These are phyloP conservation scores for Sporothrix protearum DNA, from an alignment of 2,329 filamentous ascomycete species.

Conservation along the genomic window DNA sequence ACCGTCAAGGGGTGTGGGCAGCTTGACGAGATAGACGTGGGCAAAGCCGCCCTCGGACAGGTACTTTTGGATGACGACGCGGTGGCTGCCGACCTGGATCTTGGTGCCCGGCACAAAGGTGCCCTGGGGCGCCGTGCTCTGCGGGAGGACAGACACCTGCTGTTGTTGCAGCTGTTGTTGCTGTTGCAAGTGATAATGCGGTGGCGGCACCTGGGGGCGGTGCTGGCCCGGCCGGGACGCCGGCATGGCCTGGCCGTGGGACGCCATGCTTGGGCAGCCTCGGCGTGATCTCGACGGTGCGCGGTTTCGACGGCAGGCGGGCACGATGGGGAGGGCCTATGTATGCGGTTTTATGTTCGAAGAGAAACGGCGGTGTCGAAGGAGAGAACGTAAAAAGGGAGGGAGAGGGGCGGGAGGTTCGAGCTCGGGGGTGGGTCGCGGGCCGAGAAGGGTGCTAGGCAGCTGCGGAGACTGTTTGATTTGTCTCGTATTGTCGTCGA, in stretches of 20 bases:
- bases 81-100: constrained; percentile 90
- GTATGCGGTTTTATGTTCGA: neutral
- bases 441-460: constrained; percentile 5
- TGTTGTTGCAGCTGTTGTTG: neutral
- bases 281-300: neutral
- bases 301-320: neutral
- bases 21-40: constrained; percentile 93
- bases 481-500: constrained; percentile 10
- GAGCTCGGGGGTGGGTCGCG: constrained; percentile 13
- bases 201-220: constrained; percentile 2
- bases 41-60: constrained; percentile 97
- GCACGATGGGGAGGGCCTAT: neutral
- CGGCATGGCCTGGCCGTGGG: constrained; percentile 21
- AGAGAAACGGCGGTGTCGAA: neutral
- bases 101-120: constrained; percentile 93
- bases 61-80: constrained; percentile 93
- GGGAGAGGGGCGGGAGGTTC: neutral
- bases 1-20: constrained; percentile 72
- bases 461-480: neutral
- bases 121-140: constrained; percentile 57
- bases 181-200: constrained; percentile 5
- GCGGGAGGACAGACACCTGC: neutral
- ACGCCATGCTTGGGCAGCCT: constrained; percentile 18
- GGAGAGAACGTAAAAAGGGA: neutral
- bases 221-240: constrained; percentile 13